These are phyloP conservation scores for Penstemon eatonii DNA, from an alignment of 257 asterid species.

Conservation along the genomic window DNA sequence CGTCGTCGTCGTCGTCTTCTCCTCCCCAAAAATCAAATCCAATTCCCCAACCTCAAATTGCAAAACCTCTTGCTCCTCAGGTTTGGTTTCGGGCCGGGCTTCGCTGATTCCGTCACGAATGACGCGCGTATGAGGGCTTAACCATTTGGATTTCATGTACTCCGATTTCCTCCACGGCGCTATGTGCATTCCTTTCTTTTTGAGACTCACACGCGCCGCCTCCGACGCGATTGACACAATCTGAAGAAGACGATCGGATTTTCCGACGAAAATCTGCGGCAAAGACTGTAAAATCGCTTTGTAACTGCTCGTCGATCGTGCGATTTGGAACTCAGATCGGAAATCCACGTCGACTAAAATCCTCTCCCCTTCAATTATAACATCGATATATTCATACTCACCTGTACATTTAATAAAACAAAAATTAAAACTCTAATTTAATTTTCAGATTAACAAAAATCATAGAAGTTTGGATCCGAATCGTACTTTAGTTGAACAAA, in stretches of 20 bases:
- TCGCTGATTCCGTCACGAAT: no score
- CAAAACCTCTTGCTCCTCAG: no score
- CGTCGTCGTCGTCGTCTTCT: neutral
- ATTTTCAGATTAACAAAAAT: neutral
- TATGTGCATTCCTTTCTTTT: constrained; percentile 93
- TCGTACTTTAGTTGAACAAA: no score
- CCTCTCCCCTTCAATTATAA: constrained; percentile 64
- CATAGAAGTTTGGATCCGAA: neutral
- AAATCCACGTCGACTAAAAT: constrained; percentile 74
- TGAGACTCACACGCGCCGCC: constrained; percentile 71
- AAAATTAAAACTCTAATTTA: neutral
- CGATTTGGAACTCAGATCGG: constrained; percentile 91
- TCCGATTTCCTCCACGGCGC: constrained; percentile 96
- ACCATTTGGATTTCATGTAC: constrained; percentile 79
- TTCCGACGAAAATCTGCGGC: constrained; percentile 83
- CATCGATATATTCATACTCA: constrained; percentile 86
- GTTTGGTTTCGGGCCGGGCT: no score
- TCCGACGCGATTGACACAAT: constrained; percentile 70
- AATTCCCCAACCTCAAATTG: constrained; percentile 37
- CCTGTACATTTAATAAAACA: constrained; percentile 36
- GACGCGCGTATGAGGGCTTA: constrained; percentile 56
- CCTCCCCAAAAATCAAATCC: constrained; percentile 55
- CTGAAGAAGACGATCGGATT: constrained; percentile 71
- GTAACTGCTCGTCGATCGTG: constrained; percentile 73
- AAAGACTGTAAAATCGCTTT: constrained; percentile 58